A percentile compares a stretch with the other conserved stretches of the same genome.
phyloP scores from a whole-genome alignment of 202 grass and related monocot genomes.

The Elaeis oleifera region DNA sequence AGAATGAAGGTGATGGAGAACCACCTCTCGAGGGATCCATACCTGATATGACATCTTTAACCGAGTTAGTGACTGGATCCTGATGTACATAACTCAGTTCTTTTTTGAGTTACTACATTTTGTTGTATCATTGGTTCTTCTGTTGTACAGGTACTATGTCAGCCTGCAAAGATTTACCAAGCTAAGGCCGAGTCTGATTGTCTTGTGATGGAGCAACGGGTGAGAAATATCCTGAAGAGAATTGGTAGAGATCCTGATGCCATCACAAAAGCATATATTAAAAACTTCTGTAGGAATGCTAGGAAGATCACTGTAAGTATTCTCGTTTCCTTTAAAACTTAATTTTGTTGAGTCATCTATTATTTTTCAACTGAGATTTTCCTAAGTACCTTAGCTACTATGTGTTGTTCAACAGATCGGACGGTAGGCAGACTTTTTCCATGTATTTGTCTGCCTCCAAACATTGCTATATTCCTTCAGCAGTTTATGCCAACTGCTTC shows the following conservation, averaged over 20 bases:
- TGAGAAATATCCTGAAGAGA: constrained; percentile 59
- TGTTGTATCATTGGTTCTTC: constrained; percentile 12
- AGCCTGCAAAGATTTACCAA: constrained; percentile 89
- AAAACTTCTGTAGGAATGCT: constrained; percentile 89
- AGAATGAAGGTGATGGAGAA: constrained; percentile 73
- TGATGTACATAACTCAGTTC: background rate
- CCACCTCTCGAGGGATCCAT: constrained; percentile 85
- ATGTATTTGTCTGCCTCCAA: no score
- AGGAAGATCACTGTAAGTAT: constrained; percentile 72
- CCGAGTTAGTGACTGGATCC: constrained; percentile 47
- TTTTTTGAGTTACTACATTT: constrained; percentile 2
- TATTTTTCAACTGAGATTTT: no score
- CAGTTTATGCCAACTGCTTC: no score
- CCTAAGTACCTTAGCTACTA: no score
- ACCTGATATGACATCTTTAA: constrained; percentile 96
- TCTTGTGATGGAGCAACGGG: constrained; percentile 46
- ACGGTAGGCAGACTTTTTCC: no score
- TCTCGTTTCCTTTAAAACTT: background rate
- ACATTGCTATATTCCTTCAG: no score
- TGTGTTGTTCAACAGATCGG: no score
- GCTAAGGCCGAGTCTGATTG: constrained; percentile 78
- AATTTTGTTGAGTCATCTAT: no score
- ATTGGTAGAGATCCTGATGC: constrained; percentile 67
- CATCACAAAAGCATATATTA: constrained; percentile 73
- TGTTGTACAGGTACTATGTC: constrained; percentile 62